A percentile compares a stretch with the other conserved stretches of the same genome.
Evolutionary conservation across 495 filamentous ascomycete genomes (phyloP).

Genomic region (Acidomyces sp.): DNA sequence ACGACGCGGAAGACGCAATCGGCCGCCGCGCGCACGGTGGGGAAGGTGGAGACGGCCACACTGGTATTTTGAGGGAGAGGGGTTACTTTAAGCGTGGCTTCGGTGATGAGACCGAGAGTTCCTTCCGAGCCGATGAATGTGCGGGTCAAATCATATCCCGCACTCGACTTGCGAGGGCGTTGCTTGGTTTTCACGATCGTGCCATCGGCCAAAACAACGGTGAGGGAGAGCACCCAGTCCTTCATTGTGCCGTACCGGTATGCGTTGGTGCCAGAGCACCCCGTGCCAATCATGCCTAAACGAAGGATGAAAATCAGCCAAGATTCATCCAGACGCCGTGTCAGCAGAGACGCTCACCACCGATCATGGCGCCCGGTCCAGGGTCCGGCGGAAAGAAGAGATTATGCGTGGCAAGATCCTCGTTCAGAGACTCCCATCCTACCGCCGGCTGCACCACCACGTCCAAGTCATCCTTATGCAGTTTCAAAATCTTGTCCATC

Average conservation of each 20-base stretch:
- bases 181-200: conserved; percentile 79
- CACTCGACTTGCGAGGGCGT: conserved; percentile 63
- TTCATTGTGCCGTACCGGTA: conserved; percentile 93
- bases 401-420: conserved; percentile 49
- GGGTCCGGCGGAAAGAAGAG: conserved; percentile 80
- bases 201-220: conserved; percentile 85
- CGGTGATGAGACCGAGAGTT: conserved; percentile 79
- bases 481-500: conserved; percentile 58
- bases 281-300: conserved; percentile 96
- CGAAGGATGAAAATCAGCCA: too few species aligned
- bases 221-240: conserved; percentile 85
- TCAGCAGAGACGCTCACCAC: too few species aligned
- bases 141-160: conserved; percentile 76
- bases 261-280: conserved; percentile 86
- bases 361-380: conserved; percentile 75
- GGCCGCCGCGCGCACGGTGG: conserved; percentile 63
- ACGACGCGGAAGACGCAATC: conserved; percentile 70
- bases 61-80: conserved; percentile 61
- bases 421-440: conserved; percentile 68
- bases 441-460: conserved; percentile 71
- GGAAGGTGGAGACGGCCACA: conserved; percentile 79
- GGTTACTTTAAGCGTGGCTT: conserved; percentile 71
- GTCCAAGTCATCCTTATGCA: conserved; percentile 66
- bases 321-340: too few species aligned
- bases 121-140: conserved; percentile 88